A percentile compares a stretch with the other conserved stretches of the same genome.
phyloP scores from a whole-genome alignment of 139 green algal species.

The Desmodesmus armatus region DNA sequence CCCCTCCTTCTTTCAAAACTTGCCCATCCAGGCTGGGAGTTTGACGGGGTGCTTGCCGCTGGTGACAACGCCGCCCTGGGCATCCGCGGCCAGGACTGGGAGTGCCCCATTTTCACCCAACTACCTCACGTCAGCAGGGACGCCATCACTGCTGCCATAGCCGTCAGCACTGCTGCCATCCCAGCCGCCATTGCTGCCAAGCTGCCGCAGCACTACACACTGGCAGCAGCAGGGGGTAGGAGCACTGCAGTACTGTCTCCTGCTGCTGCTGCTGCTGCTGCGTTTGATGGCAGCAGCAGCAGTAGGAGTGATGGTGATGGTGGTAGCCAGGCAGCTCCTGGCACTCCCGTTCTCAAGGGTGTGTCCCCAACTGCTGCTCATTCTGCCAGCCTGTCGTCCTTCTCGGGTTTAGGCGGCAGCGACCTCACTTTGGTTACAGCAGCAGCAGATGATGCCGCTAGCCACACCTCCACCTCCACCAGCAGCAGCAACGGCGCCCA shows the following conservation, averaged over 20 bases:
- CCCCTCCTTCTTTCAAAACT: not conserved
- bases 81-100: slow-evolving; percentile 55
- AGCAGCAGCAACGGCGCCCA: not conserved
- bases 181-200: not conserved
- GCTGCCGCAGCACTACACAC: not conserved
- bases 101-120: slow-evolving; percentile 64
- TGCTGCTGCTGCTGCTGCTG: not conserved
- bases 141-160: not conserved
- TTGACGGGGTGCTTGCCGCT: slow-evolving; percentile 49
- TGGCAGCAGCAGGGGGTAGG: not conserved
- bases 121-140: slow-evolving; percentile 11
- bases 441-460: too few species aligned
- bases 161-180: not conserved
- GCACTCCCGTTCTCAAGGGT: too few species aligned
- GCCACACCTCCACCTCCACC: too few species aligned
- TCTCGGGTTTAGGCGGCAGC: too few species aligned
- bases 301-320: too few species aligned
- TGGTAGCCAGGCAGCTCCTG: too few species aligned
- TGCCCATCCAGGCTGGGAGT: slow-evolving; percentile 65
- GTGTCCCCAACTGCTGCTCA: too few species aligned
- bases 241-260: not conserved
- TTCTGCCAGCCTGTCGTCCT: too few species aligned
- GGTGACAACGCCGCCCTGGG: slow-evolving; percentile 5
- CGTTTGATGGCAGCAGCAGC: slow-evolving; percentile 7
- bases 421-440: too few species aligned